Base-by-base conservation (phyloP, 805 yeast species). In the Yamadazyma ubonensis region DNA sequence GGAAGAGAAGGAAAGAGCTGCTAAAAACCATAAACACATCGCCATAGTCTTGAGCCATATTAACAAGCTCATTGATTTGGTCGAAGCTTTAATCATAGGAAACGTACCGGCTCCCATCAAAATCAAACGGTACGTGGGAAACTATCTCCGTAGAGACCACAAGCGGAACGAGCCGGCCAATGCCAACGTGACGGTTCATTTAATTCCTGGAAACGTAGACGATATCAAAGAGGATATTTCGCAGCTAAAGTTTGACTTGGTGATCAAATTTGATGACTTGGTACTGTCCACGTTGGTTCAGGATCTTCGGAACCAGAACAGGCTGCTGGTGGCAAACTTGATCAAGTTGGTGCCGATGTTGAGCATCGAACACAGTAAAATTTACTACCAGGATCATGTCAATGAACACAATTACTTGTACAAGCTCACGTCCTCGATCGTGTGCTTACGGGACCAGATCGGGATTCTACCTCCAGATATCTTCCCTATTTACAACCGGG, bases 391-490 rank as follows among this genome's bases (percentile, higher is more conserved):
- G 30, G 43, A 40, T 4, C 43, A 36, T 4, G 39, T 33, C 17
- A 57, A 43, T 43, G 63, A 47, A 36, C 49, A 70, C 1, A 50
- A 54, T 17, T 76, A 77, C 48, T 65, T 88, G 31, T 82, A 78
- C 46, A 80, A 79, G 33, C 79, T 84, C 7, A 79, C 90, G 1
- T 86, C 96, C 1, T 88, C 95, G 1, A 73, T 84, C 14, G 96
- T 89, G 3, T 86, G 89, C 21, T 61, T 88, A 37, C 67, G 96
- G 51, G 95, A 85, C 48, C 73, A 81, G 43, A 88, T 84, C 10
- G 98, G 98, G 6, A 75, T 76, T 34, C 58, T 91, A 31, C 93
- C 96, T 2, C 83, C 88, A 0, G 93, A 82, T 52, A 58, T 88
- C 34, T 72, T 85, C 55, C 90, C 93, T 11, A 76, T 86, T 15